These are phyloP conservation scores for Athelia sp. DNA, from an alignment of 1,284 basidiomycete species.

Conservation along the genomic window DNA sequence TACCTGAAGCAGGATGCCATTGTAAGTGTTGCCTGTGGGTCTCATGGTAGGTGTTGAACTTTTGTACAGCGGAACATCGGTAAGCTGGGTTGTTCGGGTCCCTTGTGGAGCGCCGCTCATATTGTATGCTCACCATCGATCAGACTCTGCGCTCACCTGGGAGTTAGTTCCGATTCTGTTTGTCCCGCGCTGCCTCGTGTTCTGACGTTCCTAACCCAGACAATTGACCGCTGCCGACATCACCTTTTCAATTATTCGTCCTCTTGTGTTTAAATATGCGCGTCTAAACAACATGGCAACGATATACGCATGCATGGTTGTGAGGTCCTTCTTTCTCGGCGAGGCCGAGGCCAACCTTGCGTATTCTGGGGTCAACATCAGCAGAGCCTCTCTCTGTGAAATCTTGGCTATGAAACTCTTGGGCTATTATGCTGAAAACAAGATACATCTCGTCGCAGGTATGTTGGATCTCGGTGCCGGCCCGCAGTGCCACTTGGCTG, in stretches of 20 bases:
- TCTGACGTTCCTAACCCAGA: slow-evolving; percentile 26
- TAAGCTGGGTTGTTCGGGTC: slow-evolving; percentile 18
- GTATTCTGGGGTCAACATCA: slow-evolving; percentile 48
- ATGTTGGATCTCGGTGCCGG: too few relatives aligned
- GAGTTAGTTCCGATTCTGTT: slow-evolving; percentile 48
- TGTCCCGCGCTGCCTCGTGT: not conserved
- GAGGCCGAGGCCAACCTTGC: slow-evolving; percentile 64
- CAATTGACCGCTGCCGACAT: slow-evolving; percentile 80
- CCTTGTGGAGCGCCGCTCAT: too few relatives aligned
- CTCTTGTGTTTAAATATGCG: slow-evolving; percentile 76
- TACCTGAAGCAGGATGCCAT: slow-evolving; percentile 63
- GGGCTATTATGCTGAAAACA: slow-evolving; percentile 63
- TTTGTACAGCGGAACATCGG: slow-evolving; percentile 48
- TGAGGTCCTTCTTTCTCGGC: slow-evolving; percentile 43
- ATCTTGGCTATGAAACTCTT: slow-evolving; percentile 85
- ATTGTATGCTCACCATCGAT: slow-evolving; percentile 8
- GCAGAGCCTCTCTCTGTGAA: slow-evolving; percentile 78
- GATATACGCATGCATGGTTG: slow-evolving; percentile 72
- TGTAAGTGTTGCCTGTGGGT: slow-evolving; percentile 34
- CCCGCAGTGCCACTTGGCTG: too few relatives aligned
- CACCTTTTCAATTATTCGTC: slow-evolving; percentile 79
- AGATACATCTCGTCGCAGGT: slow-evolving; percentile 57
- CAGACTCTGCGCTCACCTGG: slow-evolving; percentile 78
- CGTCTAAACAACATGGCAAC: slow-evolving; percentile 67
- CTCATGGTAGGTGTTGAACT: slow-evolving; percentile 11